Evolutionary conservation across 1,139 yeast genomes (phyloP), one percentile per base, ranked within the genome.

Genomic region (Hansenula lynferdii): DNA sequence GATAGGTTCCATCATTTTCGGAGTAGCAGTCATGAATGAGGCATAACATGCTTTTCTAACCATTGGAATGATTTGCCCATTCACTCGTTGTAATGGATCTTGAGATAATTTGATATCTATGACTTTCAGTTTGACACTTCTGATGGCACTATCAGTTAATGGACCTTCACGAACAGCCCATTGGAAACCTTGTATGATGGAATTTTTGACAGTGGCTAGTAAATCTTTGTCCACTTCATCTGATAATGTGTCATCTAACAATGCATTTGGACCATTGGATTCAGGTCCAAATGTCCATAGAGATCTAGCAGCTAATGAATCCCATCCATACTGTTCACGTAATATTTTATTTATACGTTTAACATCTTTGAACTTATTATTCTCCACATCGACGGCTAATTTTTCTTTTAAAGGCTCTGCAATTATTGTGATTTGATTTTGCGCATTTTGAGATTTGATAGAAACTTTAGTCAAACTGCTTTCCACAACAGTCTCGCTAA

Each of bases 131-230:
- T 77, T 79, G 6, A 84, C 78, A 41, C 80, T 75, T 40, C 86
- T 66, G 3, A 94, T 70, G 0, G 86, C 83, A 55, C 89, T 97
- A 43, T 85, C 95, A 47, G 95, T 80, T 21, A 94, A 64, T 0
- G 98, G 98, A 0, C 98, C 98, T 51, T 87, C 96, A 40, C 78
- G 69, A 0, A 77, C 70, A 9, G 85, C 81, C 95, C 96, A 86
- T 51, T 75, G 73, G 60, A 90, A 92, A 0, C 97, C 98, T 47
- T 80, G 80, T 6, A 68, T 62, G 1, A 92, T 69, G 1, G 78
- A 65, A 6, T 74, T 77, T 45, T 76, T 80, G 19, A 73, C 66
- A 1, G 67, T 43, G 4, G 54, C 48, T 18, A 87, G 56, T n/a
- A 67, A 43, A 15, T 61, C 60, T 51, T 78, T 77, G 52, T 85